Percentiles rank a stretch among this genome's conserved stretches.
Conservation (phyloP, 2,329 filamentous ascomycete genomes). For the Alternaria sp. region DNA sequence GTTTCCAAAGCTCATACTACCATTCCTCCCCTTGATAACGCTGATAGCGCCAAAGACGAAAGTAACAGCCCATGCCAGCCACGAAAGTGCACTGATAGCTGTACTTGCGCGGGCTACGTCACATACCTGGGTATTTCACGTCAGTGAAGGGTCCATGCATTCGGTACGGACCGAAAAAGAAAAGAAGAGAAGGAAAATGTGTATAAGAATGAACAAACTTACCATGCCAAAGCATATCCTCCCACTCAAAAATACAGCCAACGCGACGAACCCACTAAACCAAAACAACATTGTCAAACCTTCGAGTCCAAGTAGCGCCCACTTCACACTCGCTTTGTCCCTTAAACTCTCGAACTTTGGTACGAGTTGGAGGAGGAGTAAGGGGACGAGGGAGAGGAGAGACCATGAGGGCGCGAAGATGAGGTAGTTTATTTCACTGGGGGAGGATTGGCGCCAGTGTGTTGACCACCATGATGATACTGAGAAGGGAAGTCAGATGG, state of each 20-base stretch:
- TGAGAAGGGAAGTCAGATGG: slow-evolving; percentile 43
- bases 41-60: slow-evolving; percentile 40
- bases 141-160: neutral
- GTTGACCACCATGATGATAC: slow-evolving; percentile 64
- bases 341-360: slow-evolving; percentile 59
- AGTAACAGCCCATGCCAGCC: slow-evolving; percentile 59
- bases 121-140: slow-evolving; percentile 57
- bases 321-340: slow-evolving; percentile 65
- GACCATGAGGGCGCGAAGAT: slow-evolving; percentile 84
- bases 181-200: neutral
- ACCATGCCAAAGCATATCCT: slow-evolving; percentile 62
- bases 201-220: neutral
- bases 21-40: slow-evolving; percentile 33
- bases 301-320: slow-evolving; percentile 70
- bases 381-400: slow-evolving; percentile 70
- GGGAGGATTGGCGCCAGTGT: slow-evolving; percentile 62
- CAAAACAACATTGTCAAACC: slow-evolving; percentile 83
- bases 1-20: slow-evolving; percentile 15
- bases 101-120: slow-evolving; percentile 69
- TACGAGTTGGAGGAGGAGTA: slow-evolving; percentile 65
- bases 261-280: slow-evolving; percentile 85
- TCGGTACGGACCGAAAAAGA: too few species aligned
- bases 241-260: slow-evolving; percentile 71
- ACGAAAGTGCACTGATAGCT: slow-evolving; percentile 73
- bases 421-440: slow-evolving; percentile 75